Base-by-base conservation (phyloP, 116 monocot genomes). In the Phalaenopsis hybrid region DNA sequence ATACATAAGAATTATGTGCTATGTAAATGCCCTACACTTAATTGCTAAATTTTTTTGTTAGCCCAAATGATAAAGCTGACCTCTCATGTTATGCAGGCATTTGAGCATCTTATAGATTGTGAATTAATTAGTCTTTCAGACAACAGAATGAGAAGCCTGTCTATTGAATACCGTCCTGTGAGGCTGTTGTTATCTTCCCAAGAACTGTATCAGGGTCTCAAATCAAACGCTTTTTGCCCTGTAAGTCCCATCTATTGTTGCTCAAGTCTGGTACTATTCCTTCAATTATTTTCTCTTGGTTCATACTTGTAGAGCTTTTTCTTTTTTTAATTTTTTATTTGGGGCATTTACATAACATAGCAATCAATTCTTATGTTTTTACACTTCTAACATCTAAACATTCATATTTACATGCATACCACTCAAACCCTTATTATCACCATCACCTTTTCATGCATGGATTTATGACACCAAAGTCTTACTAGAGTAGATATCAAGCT, bases 51-150 rank as follows among this genome's bases (percentile, higher is more conserved):
- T 37, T 12, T 79, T 18, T 10, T 28, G 28, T 50, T 80, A 70
- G 49, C n/a, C 61, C 9, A 51, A 2, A 67, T 70, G 16, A 49
- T 49, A 8, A 2, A 45, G 23, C 28, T 67, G 67, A 4, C 8
- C 23, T 28, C 0, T 81, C 49, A 43, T 77, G 75, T 83, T n/a
- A 8, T 88, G 81, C 88, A 98, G 97, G 97, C 92, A 41, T 94
- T 93, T 81, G 97, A 94, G 84, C 97, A 93, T 88, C 92, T 94
- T 68, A 63, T 98, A 5, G 89, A 94, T 67, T 81, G 84, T 55
- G 91, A 92, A 78, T 85, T 98, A 73, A 87, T 94, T 44, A 58
- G 88, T 74, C 92, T 93, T 78, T 79, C 76, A 34, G 93, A 95
- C 55, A 81, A 49, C 78, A 91, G 85, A 80, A 80, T 83, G 63